Evolutionary conservation across 116 monocot species (phyloP).

Genomic region (Zostera marina): DNA sequence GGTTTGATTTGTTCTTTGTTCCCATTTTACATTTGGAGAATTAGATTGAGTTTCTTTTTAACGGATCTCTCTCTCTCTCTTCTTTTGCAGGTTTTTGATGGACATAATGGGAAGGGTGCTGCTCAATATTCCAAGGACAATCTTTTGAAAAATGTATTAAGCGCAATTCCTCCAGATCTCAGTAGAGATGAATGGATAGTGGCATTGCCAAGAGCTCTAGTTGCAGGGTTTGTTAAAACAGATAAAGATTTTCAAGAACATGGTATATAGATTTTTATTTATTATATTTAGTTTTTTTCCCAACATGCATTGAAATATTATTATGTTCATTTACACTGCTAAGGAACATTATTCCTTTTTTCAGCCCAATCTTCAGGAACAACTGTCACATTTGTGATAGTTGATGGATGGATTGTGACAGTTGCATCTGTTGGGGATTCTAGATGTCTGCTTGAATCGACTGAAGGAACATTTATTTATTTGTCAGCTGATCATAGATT

Average conservation of each 20-base stretch:
- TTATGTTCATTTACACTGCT: background rate
- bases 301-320: too few relatives aligned
- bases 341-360: background rate
- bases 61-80: background rate
- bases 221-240: conserved; percentile 86
- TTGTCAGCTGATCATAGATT: conserved; percentile 48
- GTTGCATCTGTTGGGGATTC: conserved; percentile 59
- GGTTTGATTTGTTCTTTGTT: background rate
- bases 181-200: conserved; percentile 70
- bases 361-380: conserved; percentile 39
- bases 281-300: background rate
- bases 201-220: conserved; percentile 71
- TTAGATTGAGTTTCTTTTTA: background rate
- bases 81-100: conserved; percentile 70
- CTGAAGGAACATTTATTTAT: conserved; percentile 33
- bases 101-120: conserved; percentile 72
- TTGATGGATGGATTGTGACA: conserved; percentile 45
- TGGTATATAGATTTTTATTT: conserved; percentile 23
- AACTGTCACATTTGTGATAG: conserved; percentile 47
- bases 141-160: conserved; percentile 55
- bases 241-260: conserved; percentile 74
- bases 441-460: conserved; percentile 37
- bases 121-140: conserved; percentile 71
- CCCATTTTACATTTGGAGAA: background rate
- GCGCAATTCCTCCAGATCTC: conserved; percentile 57